phyloP scores from a whole-genome alignment of 352 stramenopile genomes.

The Globisporangium abappressorium region DNA sequence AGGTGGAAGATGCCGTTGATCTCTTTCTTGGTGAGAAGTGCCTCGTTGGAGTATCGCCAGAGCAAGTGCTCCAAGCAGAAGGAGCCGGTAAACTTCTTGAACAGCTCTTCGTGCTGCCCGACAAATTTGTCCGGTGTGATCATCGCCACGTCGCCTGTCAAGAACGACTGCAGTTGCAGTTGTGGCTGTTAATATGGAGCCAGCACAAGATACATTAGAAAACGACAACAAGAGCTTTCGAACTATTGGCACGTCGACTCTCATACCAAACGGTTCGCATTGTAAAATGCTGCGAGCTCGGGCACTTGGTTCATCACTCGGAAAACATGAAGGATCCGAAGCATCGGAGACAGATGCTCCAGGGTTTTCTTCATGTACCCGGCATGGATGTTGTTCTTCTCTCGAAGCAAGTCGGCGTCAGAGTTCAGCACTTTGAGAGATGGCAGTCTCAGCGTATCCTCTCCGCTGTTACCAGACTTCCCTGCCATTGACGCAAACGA shows the following conservation, averaged over 20 bases:
- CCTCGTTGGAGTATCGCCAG: slow-evolving; percentile 67
- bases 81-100: slow-evolving; percentile 68
- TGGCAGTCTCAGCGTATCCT: slow-evolving; percentile 46
- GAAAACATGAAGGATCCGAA: slow-evolving; percentile 73
- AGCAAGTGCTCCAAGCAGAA: slow-evolving; percentile 78
- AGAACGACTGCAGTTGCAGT: slow-evolving; percentile 69
- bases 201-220: not conserved
- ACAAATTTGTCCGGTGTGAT: slow-evolving; percentile 79
- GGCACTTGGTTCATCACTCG: slow-evolving; percentile 70
- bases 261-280: slow-evolving; percentile 69
- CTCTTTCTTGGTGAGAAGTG: slow-evolving; percentile 73
- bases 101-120: slow-evolving; percentile 70
- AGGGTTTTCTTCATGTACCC: slow-evolving; percentile 72
- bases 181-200: slow-evolving; percentile 40
- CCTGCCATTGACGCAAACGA: slow-evolving; percentile 16
- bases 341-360: slow-evolving; percentile 59
- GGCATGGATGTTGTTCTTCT: slow-evolving; percentile 60
- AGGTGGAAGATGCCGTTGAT: slow-evolving; percentile 81
- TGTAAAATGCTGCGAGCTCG: slow-evolving; percentile 73
- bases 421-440: slow-evolving; percentile 74
- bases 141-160: slow-evolving; percentile 60
- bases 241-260: not conserved
- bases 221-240: not conserved
- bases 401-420: slow-evolving; percentile 52
- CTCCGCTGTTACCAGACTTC: slow-evolving; percentile 3